Evolutionary conservation across 805 yeast species (phyloP).

Genomic region (Cyberlindnera nakhonratchasimensis): DNA sequence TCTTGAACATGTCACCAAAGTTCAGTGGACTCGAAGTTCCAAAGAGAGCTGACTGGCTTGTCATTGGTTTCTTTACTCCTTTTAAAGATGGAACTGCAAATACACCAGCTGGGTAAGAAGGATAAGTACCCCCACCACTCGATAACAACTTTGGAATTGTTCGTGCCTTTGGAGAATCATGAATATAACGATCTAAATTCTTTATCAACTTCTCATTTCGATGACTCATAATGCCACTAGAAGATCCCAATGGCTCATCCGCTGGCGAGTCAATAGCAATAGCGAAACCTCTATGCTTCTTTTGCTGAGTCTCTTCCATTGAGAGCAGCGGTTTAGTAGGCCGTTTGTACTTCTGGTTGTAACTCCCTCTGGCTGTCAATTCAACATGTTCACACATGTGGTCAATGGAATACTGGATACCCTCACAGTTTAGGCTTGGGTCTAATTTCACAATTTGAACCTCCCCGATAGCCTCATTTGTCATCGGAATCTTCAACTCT

Average conservation of each 20-base stretch:
- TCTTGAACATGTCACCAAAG: slow-evolving; percentile 13
- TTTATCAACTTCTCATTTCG: slow-evolving; percentile 4
- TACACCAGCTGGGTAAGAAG: background rate
- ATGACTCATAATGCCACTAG: background rate
- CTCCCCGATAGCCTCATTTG: slow-evolving; percentile 29
- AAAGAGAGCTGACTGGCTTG: too few relatives aligned
- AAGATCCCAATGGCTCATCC: background rate
- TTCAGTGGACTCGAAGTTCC: slow-evolving; percentile 1
- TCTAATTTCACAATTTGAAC: slow-evolving; percentile 31
- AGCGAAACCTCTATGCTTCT: background rate
- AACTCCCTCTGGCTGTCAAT: slow-evolving; percentile 34
- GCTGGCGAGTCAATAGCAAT: slow-evolving; percentile 5
- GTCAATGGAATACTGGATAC: slow-evolving; percentile 26
- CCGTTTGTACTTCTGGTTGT: slow-evolving; percentile 21
- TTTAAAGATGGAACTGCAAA: slow-evolving; percentile 5
- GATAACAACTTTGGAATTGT: slow-evolving; percentile 24
- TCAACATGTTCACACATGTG: slow-evolving; percentile 20
- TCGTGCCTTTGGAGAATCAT: slow-evolving; percentile 19
- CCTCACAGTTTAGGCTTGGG: slow-evolving; percentile 24
- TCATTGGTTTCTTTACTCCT: background rate
- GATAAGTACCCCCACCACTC: slow-evolving; percentile 1
- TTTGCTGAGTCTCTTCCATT: background rate
- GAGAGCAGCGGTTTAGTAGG: slow-evolving; percentile 6
- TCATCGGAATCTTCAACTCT: slow-evolving; percentile 28
- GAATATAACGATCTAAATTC: slow-evolving; percentile 12